A percentile compares a stretch with the other conserved stretches of the same genome.
Evolutionary conservation across 805 yeast genomes (phyloP).

Genomic region (Candida awuae): DNA sequence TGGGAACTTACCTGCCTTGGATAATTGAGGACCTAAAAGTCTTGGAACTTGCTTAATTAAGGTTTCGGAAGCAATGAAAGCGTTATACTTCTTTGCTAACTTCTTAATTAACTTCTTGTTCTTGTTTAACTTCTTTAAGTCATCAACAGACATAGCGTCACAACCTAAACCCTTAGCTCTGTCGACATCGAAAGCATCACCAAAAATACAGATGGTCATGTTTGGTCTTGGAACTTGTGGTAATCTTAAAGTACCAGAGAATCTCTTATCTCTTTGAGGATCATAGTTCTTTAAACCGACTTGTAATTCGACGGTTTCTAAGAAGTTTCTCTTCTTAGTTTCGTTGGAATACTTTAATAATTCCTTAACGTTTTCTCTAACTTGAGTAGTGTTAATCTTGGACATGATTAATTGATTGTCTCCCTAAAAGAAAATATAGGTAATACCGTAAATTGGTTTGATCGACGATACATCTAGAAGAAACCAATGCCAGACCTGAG

Average conservation of each 20-base stretch:
- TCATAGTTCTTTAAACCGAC: constrained; percentile 99
- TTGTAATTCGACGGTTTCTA: constrained; percentile 99
- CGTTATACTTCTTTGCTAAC: constrained; percentile 99
- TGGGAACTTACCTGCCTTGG: constrained; percentile 99
- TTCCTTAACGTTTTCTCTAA: constrained; percentile 94
- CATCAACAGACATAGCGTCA: constrained; percentile 99
- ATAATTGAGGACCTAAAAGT: constrained; percentile 99
- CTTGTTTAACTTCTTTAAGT: constrained; percentile 99
- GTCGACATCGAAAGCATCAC: constrained; percentile 99
- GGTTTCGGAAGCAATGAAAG: constrained; percentile 98
- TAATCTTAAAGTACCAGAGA: constrained; percentile 98
- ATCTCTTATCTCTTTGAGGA: constrained; percentile 99
- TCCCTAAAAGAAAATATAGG: constrained; percentile 52
- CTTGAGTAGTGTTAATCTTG: constrained; percentile 85
- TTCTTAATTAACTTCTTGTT: constrained; percentile 99
- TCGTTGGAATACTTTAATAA: constrained; percentile 83
- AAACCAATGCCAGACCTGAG: constrained; percentile 1
- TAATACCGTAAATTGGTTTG: constrained; percentile 33
- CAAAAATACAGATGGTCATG: constrained; percentile 99
- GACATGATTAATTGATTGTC: constrained; percentile 63
- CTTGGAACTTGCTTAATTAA: constrained; percentile 99
- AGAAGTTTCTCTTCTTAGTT: constrained; percentile 99
- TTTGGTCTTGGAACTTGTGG: constrained; percentile 99
- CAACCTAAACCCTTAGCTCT: constrained; percentile 99
- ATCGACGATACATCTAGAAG: constrained; percentile 39